Base-by-base conservation (phyloP, 176 grass and related monocot species). In the Guadua angustifolia region DNA sequence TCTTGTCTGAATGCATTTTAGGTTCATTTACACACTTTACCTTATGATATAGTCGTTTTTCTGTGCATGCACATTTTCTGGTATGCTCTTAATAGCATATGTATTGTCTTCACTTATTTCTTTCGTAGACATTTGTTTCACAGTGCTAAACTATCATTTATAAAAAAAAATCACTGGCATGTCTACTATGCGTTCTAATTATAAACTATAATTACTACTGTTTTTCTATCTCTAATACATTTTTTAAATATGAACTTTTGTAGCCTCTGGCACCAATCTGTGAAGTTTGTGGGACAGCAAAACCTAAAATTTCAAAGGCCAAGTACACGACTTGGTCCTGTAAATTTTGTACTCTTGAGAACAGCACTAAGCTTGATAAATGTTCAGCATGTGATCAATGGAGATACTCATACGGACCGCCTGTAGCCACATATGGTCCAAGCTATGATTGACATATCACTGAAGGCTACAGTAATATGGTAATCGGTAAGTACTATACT, bases 331-430 rank as follows among this genome's bases (percentile, higher is more conserved):
- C 64, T 18, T 99, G 96, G 96, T 88, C 88, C 42, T 99, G 93
- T 68, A 99, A 95, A 84, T 95, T 95, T 85, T 99, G 96, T 85
- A 94, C 96, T 61, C 84, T 99, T 49, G 89, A 95, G 79, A 95
- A 99, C 59, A 81, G 77, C 51, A 82, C 38, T 44, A 89, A 95
- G 74, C 78, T 92, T 78, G 96, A 99, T 14, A 99, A 89, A 90
- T 99, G 96, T 76, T 94, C 88, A 9, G 93, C 91, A 7, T 99
- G 96, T 6, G 65, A 82, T 67, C 91, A 95, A 33, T 95, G 96
- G 96, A 99, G 93, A 79, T 99, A 91, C 65, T 99, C 96, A n/a
- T 86, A 94, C 57, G 93, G 96, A 32, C 60, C 86, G 60, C 93
- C 93, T 12, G 69, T 69, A 43, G 86, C 77, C 67, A 84, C 73